Evolutionary conservation across 805 yeast genomes (phyloP).

Genomic region (Ogataea methanolica): DNA sequence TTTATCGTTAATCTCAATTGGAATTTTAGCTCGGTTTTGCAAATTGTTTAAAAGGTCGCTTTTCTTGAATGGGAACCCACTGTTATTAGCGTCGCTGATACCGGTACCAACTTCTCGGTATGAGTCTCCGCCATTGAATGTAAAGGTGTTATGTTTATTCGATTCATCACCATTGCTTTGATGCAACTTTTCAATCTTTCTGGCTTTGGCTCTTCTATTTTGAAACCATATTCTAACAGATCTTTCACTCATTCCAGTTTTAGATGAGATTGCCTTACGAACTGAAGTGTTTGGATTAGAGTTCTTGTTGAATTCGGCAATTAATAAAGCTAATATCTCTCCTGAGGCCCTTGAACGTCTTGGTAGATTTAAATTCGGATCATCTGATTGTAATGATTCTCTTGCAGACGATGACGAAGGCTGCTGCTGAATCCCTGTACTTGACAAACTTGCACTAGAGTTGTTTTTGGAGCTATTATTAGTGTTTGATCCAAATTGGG

Average conservation of each 20-base stretch:
- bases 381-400: not conserved
- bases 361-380: slow-evolving; percentile 13
- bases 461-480: not conserved
- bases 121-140: slow-evolving; percentile 12
- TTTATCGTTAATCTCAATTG: slow-evolving; percentile 56
- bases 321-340: slow-evolving; percentile 63
- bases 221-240: slow-evolving; percentile 94
- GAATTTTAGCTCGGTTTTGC: slow-evolving; percentile 29
- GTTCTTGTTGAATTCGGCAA: slow-evolving; percentile 64
- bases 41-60: slow-evolving; percentile 4
- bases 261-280: slow-evolving; percentile 62
- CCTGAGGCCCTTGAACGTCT: slow-evolving; percentile 44
- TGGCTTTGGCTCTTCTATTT: slow-evolving; percentile 73
- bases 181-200: slow-evolving; percentile 55
- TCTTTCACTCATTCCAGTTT: slow-evolving; percentile 79
- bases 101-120: not conserved
- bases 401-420: not conserved
- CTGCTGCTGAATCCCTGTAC: not conserved
- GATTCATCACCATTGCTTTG: slow-evolving; percentile 10
- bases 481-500: too few species aligned
- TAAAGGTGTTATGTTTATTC: not conserved
- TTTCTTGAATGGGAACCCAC: too few species aligned
- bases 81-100: too few species aligned
- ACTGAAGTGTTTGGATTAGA: slow-evolving; percentile 73
- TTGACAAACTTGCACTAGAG: not conserved